These are phyloP conservation scores for Lasiodiplodia sp. DNA, from an alignment of 2,329 filamentous ascomycete species.

Conservation along the genomic window DNA sequence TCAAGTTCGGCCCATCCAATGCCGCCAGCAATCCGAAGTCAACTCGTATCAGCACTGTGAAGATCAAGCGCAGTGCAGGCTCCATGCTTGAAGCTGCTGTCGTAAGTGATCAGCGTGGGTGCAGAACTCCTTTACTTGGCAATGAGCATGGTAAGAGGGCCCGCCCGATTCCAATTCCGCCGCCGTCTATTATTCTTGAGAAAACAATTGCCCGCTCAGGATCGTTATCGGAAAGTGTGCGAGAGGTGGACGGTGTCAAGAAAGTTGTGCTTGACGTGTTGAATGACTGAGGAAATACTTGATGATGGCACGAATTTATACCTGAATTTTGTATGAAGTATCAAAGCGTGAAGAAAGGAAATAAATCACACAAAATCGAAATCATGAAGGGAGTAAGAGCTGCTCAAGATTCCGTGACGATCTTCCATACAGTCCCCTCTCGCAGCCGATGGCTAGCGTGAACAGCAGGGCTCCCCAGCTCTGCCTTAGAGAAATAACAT, in stretches of 20 bases:
- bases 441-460: too few relatives aligned
- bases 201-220: slow-evolving; percentile 69
- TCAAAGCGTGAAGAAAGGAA: too few relatives aligned
- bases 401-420: too few relatives aligned
- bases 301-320: too few relatives aligned
- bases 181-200: slow-evolving; percentile 43
- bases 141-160: too few relatives aligned
- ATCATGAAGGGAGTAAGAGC: too few relatives aligned
- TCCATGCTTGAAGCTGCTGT: slow-evolving; percentile 54
- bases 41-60: slow-evolving; percentile 68
- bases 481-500: too few relatives aligned
- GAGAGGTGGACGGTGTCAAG: slow-evolving; percentile 75
- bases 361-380: too few relatives aligned
- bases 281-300: slow-evolving; percentile 36
- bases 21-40: slow-evolving; percentile 65
- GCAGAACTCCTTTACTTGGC: not conserved
- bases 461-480: too few relatives aligned
- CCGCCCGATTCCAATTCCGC: not conserved
- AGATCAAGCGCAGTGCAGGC: slow-evolving; percentile 66
- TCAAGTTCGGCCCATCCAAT: slow-evolving; percentile 70
- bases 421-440: too few relatives aligned
- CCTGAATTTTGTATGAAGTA: too few relatives aligned
- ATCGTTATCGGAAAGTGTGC: slow-evolving; percentile 79
- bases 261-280: slow-evolving; percentile 79
- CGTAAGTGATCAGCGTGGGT: not conserved